Conservation (phyloP, 106 monocot genomes). For the Allium cepa region DNA sequence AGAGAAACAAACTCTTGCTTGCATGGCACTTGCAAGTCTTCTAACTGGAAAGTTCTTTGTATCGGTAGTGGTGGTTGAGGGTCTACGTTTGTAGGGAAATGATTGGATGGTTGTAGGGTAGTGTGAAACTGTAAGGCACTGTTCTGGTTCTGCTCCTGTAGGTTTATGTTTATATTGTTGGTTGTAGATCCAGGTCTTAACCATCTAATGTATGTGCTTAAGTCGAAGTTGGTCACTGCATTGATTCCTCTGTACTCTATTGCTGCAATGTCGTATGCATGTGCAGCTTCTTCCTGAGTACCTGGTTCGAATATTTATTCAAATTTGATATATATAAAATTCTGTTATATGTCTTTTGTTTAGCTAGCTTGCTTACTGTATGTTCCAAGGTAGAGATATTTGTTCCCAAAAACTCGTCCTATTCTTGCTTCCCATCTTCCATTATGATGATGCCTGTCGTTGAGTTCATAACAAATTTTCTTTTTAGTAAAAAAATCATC, state of each 20-base stretch:
- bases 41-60: not conserved
- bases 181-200: conserved; percentile 11
- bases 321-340: not conserved
- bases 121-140: not conserved
- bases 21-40: not conserved
- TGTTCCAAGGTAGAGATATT: conserved; percentile 90
- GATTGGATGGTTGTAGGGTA: not conserved
- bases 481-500: not conserved
- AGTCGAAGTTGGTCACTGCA: conserved; percentile 37
- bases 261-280: conserved; percentile 36
- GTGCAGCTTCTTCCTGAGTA: conserved; percentile 41
- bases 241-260: conserved; percentile 40
- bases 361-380: conserved; percentile 38
- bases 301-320: conserved; percentile 4
- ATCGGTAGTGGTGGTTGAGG: not conserved
- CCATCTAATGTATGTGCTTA: conserved; percentile 35
- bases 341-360: not conserved
- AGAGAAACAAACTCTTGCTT: conserved; percentile 1
- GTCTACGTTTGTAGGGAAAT: not conserved
- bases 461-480: too few relatives aligned
- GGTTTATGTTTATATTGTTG: not conserved
- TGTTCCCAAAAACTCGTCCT: conserved; percentile 89
- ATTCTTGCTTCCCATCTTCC: conserved; percentile 93
- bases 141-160: not conserved
- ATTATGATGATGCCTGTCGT: conserved; percentile 87